Percentiles rank a stretch among this genome's conserved stretches.
Conservation (phyloP, 306 rosid species). For the Oxytropis ochrocephala region DNA sequence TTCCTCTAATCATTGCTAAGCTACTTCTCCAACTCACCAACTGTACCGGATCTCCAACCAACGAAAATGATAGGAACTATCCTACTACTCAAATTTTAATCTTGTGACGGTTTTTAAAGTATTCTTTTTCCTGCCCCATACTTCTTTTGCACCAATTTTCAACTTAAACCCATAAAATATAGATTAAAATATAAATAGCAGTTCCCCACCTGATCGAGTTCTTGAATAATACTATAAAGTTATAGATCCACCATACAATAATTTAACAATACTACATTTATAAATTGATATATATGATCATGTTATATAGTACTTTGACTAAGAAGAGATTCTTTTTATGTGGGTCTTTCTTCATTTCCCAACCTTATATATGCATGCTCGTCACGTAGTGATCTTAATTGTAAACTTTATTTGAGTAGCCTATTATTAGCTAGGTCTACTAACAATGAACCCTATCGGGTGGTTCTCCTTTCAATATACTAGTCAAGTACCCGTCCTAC, state of each 20-base stretch:
- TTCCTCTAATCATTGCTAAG: slow-evolving; percentile 43
- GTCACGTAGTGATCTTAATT: slow-evolving; percentile 38
- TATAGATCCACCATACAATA: slow-evolving; percentile 19
- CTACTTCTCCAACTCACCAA: slow-evolving; percentile 40
- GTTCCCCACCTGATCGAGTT: slow-evolving; percentile 17
- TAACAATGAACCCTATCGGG: slow-evolving; percentile 25
- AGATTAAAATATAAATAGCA: not conserved
- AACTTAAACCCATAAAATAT: slow-evolving; percentile 19
- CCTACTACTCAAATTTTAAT: slow-evolving; percentile 3
- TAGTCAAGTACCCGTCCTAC: too few relatives aligned
- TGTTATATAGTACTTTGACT: slow-evolving; percentile 32
- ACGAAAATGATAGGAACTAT: slow-evolving; percentile 19
- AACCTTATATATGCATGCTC: slow-evolving; percentile 38
- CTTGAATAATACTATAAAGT: not conserved
- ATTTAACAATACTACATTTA: not conserved
- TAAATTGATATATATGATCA: slow-evolving; percentile 25
- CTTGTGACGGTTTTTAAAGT: not conserved
- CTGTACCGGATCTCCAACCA: slow-evolving; percentile 28
- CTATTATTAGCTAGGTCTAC: slow-evolving; percentile 46
- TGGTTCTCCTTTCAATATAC: not conserved
- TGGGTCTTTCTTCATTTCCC: slow-evolving; percentile 29
- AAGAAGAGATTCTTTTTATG: slow-evolving; percentile 22
- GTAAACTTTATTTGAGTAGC: slow-evolving; percentile 18
- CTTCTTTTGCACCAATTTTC: slow-evolving; percentile 8
- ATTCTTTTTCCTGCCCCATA: not conserved